Evolutionary conservation across 768 basidiomycete genomes (phyloP).

Genomic region (Sistotremastrum suecicum): DNA sequence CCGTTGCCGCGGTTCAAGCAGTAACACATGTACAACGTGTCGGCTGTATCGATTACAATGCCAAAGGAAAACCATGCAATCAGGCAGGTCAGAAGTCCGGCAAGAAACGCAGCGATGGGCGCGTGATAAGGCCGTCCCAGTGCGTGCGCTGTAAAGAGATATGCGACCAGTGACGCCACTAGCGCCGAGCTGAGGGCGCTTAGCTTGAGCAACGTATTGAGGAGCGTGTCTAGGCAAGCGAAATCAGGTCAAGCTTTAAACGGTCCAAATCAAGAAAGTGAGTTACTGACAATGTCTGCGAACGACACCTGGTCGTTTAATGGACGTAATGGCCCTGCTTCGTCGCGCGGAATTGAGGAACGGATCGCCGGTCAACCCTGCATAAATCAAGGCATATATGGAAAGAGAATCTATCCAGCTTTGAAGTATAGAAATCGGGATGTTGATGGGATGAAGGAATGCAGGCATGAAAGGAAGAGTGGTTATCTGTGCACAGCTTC

Average conservation of each 20-base stretch:
- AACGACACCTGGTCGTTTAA: constrained; percentile 36
- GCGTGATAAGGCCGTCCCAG: constrained; percentile 57
- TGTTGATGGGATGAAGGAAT: constrained; percentile 12
- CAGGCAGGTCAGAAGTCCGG: constrained; percentile 66
- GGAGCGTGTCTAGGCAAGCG: constrained; percentile 59
- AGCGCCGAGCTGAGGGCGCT: constrained; percentile 58
- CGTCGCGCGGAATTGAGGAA: constrained; percentile 47
- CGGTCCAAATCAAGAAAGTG: neutral
- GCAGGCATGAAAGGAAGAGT: constrained; percentile 7
- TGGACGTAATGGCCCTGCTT: constrained; percentile 40
- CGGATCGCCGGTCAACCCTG: constrained; percentile 60
- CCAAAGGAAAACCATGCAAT: constrained; percentile 77
- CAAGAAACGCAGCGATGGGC: constrained; percentile 58
- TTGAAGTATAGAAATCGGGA: constrained; percentile 16
- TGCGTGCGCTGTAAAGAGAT: constrained; percentile 81
- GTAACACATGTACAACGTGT: constrained; percentile 54
- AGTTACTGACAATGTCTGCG: neutral
- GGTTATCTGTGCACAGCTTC: constrained; percentile 4
- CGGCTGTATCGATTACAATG: constrained; percentile 60
- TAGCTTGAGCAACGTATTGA: constrained; percentile 56
- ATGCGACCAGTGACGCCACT: constrained; percentile 38
- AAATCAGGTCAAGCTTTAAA: constrained; percentile 28
- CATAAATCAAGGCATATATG: constrained; percentile 56
- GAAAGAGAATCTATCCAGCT: constrained; percentile 34
- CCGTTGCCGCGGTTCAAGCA: constrained; percentile 40